These are phyloP conservation scores for Hericium alpestre DNA, from an alignment of 768 basidiomycete species.

Conservation along the genomic window DNA sequence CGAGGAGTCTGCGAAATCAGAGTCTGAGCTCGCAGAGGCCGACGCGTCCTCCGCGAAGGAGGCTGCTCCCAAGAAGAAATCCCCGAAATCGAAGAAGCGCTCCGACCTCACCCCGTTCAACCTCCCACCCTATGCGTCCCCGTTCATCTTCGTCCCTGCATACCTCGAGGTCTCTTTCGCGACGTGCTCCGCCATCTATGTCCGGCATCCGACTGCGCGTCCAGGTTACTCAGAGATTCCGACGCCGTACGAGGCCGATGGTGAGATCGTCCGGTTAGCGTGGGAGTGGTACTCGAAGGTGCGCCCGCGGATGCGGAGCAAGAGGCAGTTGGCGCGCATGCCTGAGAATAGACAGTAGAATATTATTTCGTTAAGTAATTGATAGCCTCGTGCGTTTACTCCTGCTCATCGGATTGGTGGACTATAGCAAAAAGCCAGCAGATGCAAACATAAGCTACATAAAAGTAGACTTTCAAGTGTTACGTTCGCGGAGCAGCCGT, in stretches of 20 bases:
- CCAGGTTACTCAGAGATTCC: constrained; percentile 94
- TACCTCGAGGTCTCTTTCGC: constrained; percentile 79
- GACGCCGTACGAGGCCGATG: constrained; percentile 92
- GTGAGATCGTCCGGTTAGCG: constrained; percentile 79
- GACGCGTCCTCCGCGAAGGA: constrained; percentile 3
- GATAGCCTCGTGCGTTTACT: too few relatives aligned
- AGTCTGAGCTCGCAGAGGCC: constrained; percentile 15
- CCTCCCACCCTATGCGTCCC: constrained; percentile 79
- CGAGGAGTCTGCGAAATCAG: not conserved
- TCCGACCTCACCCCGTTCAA: constrained; percentile 57
- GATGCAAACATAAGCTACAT: too few relatives aligned
- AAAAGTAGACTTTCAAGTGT: too few relatives aligned
- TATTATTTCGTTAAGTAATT: not conserved
- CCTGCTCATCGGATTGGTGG: too few relatives aligned
- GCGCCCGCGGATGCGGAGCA: constrained; percentile 41
- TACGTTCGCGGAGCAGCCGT: too few relatives aligned
- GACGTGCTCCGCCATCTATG: constrained; percentile 85
- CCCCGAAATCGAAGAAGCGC: constrained; percentile 6
- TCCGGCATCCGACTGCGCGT: constrained; percentile 94
- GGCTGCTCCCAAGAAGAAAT: not conserved
- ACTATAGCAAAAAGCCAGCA: too few relatives aligned
- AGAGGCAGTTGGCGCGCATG: constrained; percentile 13
- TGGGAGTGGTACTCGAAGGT: constrained; percentile 92
- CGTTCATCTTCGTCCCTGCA: constrained; percentile 88
- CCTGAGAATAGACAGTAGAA: constrained; percentile 12